Percentiles rank a stretch among this genome's conserved stretches.
phyloP scores from a whole-genome alignment of 257 asterid genomes.

The Marsdenia floribunda region DNA sequence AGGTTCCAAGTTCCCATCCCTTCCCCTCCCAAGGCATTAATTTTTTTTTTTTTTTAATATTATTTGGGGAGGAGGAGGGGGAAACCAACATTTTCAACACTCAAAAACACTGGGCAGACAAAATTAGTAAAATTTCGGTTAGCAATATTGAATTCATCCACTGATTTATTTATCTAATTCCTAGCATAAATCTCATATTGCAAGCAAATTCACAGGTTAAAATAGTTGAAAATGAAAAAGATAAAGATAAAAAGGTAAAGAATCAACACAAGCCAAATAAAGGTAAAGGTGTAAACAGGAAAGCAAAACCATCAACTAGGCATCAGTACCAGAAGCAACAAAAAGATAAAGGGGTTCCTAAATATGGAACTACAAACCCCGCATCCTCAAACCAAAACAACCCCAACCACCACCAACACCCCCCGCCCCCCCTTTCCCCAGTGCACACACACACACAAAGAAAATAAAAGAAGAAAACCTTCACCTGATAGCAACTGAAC shows the following conservation, averaged over 20 bases:
- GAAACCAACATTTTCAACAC: neutral
- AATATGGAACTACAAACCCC: neutral
- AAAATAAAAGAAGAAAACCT: neutral
- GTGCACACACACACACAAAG: neutral
- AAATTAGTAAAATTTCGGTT: neutral
- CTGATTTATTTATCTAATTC: neutral
- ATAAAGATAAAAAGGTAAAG: neutral
- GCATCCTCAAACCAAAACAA: neutral
- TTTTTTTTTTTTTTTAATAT: no score
- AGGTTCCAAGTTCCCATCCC: neutral
- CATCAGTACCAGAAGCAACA: neutral
- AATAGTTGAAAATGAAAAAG: neutral
- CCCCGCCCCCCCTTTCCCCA: neutral
- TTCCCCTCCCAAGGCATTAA: neutral
- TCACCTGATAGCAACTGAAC: constrained; percentile 3
- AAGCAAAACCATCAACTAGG: constrained; percentile 1
- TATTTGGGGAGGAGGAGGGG: neutral
- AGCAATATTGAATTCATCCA: neutral
- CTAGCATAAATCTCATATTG: neutral
- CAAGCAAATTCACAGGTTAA: neutral
- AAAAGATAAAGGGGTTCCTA: neutral
- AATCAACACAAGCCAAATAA: constrained; percentile 4
- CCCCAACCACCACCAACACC: neutral
- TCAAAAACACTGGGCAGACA: neutral
- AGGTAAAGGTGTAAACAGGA: constrained; percentile 2